Conservation (phyloP, 768 basidiomycete species). For the Podaxis sp. region DNA sequence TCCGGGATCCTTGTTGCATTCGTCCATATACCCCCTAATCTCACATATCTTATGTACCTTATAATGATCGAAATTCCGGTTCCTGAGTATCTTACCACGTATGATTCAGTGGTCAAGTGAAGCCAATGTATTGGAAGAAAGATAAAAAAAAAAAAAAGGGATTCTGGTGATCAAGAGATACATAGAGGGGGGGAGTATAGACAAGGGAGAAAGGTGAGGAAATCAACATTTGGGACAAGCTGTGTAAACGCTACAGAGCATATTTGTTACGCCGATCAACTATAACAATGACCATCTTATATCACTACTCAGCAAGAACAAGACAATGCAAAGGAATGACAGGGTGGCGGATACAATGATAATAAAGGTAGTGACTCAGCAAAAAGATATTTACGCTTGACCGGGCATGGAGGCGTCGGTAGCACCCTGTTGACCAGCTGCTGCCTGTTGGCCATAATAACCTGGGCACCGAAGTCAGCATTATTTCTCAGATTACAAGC, state of each 20-base stretch:
- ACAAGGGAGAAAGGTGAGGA: constrained; percentile 24
- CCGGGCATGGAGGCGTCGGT: constrained; percentile 58
- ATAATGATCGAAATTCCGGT: constrained; percentile 13
- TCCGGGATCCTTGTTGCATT: constrained; percentile 4
- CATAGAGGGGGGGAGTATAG: constrained; percentile 18
- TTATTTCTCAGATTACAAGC: not conserved
- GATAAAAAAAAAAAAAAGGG: constrained; percentile 20
- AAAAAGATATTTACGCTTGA: constrained; percentile 34
- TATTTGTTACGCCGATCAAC: constrained; percentile 22
- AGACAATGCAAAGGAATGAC: constrained; percentile 31
- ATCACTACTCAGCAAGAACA: constrained; percentile 19
- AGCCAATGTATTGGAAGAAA: constrained; percentile 18
- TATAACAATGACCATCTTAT: constrained; percentile 18
- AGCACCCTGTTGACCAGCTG: constrained; percentile 52
- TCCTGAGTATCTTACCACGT: not conserved
- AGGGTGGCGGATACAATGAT: constrained; percentile 19
- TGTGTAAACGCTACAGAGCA: constrained; percentile 15
- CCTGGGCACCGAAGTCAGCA: constrained; percentile 41
- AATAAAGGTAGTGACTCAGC: constrained; percentile 19
- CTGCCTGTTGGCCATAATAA: constrained; percentile 79
- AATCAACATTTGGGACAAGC: constrained; percentile 12
- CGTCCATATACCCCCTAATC: constrained; percentile 34
- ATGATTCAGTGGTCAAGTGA: not conserved
- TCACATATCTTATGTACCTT: constrained; percentile 22
- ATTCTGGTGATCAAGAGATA: constrained; percentile 19